A percentile compares a stretch with the other conserved stretches of the same genome.
These are phyloP conservation scores for Lactifluus echinatus DNA, from an alignment of 768 basidiomycete species.

Conservation along the genomic window DNA sequence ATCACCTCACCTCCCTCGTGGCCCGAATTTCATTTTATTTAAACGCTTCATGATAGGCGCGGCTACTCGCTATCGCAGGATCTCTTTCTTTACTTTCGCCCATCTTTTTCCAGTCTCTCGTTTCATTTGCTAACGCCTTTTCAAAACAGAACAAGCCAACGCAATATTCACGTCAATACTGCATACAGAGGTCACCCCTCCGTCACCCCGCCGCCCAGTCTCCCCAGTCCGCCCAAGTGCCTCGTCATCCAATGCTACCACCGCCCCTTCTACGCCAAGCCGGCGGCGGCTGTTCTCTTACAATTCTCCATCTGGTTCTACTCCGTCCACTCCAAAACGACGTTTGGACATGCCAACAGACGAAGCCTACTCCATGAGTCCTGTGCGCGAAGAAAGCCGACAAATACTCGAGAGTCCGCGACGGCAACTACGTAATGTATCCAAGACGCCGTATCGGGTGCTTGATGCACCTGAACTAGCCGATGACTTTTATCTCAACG, in stretches of 20 bases:
- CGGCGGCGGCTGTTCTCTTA: slow-evolving; percentile 60
- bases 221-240: slow-evolving; percentile 39
- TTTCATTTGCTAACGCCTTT: slow-evolving; percentile 18
- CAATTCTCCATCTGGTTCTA: slow-evolving; percentile 46
- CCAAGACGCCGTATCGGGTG: slow-evolving; percentile 94
- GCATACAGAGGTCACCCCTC: slow-evolving; percentile 69
- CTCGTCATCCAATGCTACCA: slow-evolving; percentile 23
- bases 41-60: too few species aligned
- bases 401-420: slow-evolving; percentile 78
- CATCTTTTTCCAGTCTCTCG: slow-evolving; percentile 9
- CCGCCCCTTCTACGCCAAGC: slow-evolving; percentile 36
- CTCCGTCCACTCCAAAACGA: slow-evolving; percentile 45
- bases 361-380: slow-evolving; percentile 84
- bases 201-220: slow-evolving; percentile 50
- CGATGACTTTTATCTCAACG: slow-evolving; percentile 97
- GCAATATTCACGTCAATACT: slow-evolving; percentile 70
- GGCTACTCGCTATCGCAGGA: too few species aligned
- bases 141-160: slow-evolving; percentile 66
- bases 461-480: slow-evolving; percentile 95
- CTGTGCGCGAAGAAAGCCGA: slow-evolving; percentile 77
- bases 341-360: slow-evolving; percentile 79
- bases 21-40: background rate
- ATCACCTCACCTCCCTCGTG: background rate
- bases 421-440: slow-evolving; percentile 70
- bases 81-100: background rate